phyloP scores from a whole-genome alignment of 2,329 filamentous ascomycete genomes.

The Fusarium chuoi region DNA sequence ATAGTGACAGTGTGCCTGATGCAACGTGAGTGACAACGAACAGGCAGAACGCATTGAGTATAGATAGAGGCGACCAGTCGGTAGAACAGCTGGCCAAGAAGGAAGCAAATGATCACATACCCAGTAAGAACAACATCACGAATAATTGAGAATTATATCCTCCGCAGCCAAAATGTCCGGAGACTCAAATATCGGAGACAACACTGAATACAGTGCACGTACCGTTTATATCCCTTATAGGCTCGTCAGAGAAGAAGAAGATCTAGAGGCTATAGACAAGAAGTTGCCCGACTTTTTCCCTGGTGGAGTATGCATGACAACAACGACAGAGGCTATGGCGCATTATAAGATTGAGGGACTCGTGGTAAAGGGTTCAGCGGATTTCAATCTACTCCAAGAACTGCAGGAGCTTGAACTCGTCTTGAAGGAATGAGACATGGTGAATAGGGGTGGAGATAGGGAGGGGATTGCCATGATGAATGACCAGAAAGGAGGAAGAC shows the following conservation, averaged over 20 bases:
- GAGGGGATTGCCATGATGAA: neutral
- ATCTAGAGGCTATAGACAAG: neutral
- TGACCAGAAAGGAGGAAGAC: neutral
- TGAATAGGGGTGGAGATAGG: neutral
- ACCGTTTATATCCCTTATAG: neutral
- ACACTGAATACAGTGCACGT: neutral
- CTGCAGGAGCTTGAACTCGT: neutral
- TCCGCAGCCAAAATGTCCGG: rapidly evolving
- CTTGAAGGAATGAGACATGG: neutral
- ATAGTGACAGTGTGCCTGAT: neutral
- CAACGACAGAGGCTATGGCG: neutral
- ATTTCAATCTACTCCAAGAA: neutral
- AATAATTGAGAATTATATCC: neutral
- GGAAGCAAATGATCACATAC: neutral
- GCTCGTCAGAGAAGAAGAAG: neutral
- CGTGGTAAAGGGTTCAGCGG: neutral
- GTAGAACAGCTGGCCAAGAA: too few species aligned
- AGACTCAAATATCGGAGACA: neutral
- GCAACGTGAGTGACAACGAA: neutral
- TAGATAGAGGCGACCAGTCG: neutral
- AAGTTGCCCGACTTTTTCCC: too few species aligned
- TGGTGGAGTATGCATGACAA: neutral
- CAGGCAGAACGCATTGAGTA: neutral
- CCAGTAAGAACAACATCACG: rapidly evolving
- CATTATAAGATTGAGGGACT: neutral